phyloP scores from a whole-genome alignment of 179 eudicot species.

The Spinacia oleracea region DNA sequence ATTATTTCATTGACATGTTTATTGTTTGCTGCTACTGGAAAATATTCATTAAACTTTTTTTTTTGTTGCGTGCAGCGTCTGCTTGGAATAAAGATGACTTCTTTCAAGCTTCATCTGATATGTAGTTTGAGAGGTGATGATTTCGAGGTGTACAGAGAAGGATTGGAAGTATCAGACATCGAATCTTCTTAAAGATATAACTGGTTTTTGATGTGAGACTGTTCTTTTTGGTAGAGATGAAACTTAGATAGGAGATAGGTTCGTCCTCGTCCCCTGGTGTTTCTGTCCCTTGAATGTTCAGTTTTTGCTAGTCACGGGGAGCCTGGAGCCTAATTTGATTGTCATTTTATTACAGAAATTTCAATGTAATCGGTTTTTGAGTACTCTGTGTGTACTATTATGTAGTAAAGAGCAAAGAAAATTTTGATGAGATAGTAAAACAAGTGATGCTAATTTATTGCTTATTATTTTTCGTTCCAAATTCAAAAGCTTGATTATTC shows the following conservation, averaged over 20 bases:
- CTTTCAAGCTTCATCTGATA: slow-evolving; percentile 62
- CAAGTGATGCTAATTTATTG: not conserved
- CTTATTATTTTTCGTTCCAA: not conserved
- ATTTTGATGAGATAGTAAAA: not conserved
- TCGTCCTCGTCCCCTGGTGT: not conserved
- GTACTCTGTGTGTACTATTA: not conserved
- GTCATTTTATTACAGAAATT: too few relatives aligned
- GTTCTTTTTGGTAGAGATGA: slow-evolving; percentile 1
- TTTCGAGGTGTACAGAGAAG: slow-evolving; percentile 68
- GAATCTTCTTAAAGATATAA: slow-evolving; percentile 48
- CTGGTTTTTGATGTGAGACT: not conserved
- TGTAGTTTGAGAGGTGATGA: slow-evolving; percentile 73
- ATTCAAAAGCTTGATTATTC: not conserved
- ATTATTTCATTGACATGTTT: not conserved
- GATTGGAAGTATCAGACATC: slow-evolving; percentile 62
- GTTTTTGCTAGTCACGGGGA: not conserved
- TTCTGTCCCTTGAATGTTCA: slow-evolving; percentile 12
- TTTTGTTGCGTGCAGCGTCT: slow-evolving; percentile 66
- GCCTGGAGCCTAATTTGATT: not conserved
- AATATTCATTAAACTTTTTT: not conserved
- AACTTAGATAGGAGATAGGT: not conserved
- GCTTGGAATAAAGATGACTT: slow-evolving; percentile 71
- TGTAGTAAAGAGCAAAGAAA: not conserved
- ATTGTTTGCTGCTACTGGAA: not conserved
- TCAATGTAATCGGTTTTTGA: not conserved